phyloP scores from a whole-genome alignment of 371 early-diverging fungal species.

The Batkoa obscura region DNA sequence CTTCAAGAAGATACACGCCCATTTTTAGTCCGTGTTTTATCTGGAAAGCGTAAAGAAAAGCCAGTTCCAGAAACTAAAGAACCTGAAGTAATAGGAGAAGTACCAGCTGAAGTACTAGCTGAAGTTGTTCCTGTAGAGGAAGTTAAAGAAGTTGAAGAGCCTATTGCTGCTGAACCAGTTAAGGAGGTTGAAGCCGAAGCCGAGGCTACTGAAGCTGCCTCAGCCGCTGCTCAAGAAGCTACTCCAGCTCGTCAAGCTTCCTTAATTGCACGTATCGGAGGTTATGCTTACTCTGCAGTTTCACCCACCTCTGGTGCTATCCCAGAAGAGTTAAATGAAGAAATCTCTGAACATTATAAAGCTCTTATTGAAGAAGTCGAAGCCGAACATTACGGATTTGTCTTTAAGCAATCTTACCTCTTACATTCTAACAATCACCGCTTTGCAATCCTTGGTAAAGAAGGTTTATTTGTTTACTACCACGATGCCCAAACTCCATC shows the following conservation, averaged over 20 bases:
- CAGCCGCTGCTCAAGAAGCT: not conserved
- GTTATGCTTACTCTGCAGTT: slow-evolving; percentile 2
- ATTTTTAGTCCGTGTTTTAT: not conserved
- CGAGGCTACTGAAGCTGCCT: slow-evolving; percentile 4
- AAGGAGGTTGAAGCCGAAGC: not conserved
- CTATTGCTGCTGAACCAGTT: not conserved
- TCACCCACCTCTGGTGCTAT: not conserved
- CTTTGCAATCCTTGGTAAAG: slow-evolving; percentile 1
- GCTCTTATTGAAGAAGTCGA: not conserved
- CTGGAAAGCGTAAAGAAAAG: not conserved
- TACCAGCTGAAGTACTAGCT: slow-evolving; percentile 1
- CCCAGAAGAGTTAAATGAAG: not conserved
- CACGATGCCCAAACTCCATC: not conserved
- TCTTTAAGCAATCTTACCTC: slow-evolving; percentile 2
- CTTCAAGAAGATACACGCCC: not conserved
- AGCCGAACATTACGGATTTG: not conserved
- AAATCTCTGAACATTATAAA: not conserved
- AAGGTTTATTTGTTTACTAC: slow-evolving; percentile 5
- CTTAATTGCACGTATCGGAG: not conserved
- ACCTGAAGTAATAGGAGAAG: no score
- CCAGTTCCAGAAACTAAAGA: not conserved
- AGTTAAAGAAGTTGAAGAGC: not conserved
- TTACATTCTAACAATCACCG: not conserved
- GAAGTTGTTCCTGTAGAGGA: not conserved
- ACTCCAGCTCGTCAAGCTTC: not conserved